Percentiles rank a stretch among this genome's conserved stretches.
phyloP scores from a whole-genome alignment of 306 rosid genomes.

The Hippophae rhamnoides region DNA sequence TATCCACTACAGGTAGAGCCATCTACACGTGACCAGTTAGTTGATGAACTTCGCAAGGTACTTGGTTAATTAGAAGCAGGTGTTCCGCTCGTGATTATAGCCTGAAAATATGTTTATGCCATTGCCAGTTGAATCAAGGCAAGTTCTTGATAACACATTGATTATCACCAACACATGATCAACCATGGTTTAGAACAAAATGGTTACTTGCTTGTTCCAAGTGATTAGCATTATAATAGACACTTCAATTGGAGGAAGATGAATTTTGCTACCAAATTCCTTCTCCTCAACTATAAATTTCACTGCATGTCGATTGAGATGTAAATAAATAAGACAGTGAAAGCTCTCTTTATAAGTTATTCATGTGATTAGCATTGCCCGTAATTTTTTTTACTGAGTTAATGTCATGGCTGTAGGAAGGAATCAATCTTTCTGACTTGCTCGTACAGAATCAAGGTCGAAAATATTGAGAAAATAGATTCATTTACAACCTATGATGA shows the following conservation, averaged over 20 bases:
- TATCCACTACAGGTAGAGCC: slow-evolving; percentile 62
- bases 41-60: slow-evolving; percentile 66
- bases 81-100: not conserved
- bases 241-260: slow-evolving; percentile 3
- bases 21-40: slow-evolving; percentile 41
- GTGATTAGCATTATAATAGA: not conserved
- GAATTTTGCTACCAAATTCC: slow-evolving; percentile 1
- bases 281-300: not conserved
- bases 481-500: not conserved
- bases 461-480: too few relatives aligned
- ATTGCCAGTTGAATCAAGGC: slow-evolving; percentile 6
- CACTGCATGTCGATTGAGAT: too few relatives aligned
- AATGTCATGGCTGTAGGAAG: too few relatives aligned
- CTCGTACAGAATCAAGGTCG: too few relatives aligned
- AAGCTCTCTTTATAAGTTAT: too few relatives aligned
- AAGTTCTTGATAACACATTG: slow-evolving; percentile 1
- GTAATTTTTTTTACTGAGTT: too few relatives aligned
- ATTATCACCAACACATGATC: slow-evolving; percentile 5
- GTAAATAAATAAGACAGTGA: too few relatives aligned
- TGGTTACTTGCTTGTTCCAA: slow-evolving; percentile 1
- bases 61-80: slow-evolving; percentile 32
- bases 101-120: slow-evolving; percentile 1
- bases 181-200: slow-evolving; percentile 12
- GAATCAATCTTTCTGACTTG: too few relatives aligned
- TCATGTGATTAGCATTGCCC: too few relatives aligned